Evolutionary conservation across 768 basidiomycete species (phyloP), one percentile per base, ranked within the genome.

Genomic region (Tulasnella sp.): DNA sequence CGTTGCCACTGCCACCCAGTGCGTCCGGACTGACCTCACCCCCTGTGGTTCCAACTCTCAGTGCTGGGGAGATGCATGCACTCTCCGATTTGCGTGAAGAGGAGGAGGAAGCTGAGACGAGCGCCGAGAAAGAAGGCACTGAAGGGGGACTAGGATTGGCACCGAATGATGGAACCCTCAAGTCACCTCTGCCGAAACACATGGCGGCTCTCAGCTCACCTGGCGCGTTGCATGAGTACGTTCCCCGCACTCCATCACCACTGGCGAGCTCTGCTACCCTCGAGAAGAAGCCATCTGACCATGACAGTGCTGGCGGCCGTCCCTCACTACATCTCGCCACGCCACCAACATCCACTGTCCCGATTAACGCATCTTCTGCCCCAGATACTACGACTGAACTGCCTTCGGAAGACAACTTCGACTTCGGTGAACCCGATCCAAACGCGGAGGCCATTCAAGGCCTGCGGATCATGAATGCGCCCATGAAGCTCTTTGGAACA

Each of bases 391-490:
- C 23, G 43, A 42, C 11, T 3, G 38, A 45, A 11, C 38, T 27
- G 42, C 55, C 34, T 9, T 21, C 34, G 44, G 55, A 56, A 11
- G 26, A 24, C 3, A 47, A 59, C 17, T 49, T 59, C 13, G 58
- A 59, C 47, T 58, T 58, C 30, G 32, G 44, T 17, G 56, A 58
- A 32, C 56, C 56, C 11, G 56, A 58, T 21, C 56, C 56, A n/a
- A 58, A 58, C 41, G 58, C 58, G 8, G 58, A 59, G 27, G 72
- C 76, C 2, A 73, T 71, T 19, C 70, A 68, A 3, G 70, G 70
- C 4, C 56, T 72, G 24, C 65, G 69, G 24, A 66, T 72, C 60
- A 65, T 54, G 43, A 59, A 59, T 42, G 58, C 44, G 23, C 58
- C 58, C 4, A 49, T 59, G 58, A 59, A 24, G 48, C 49, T 49